Base-by-base conservation (phyloP, 371 early-diverging fungal genomes). In the Mucor circinelloides region DNA sequence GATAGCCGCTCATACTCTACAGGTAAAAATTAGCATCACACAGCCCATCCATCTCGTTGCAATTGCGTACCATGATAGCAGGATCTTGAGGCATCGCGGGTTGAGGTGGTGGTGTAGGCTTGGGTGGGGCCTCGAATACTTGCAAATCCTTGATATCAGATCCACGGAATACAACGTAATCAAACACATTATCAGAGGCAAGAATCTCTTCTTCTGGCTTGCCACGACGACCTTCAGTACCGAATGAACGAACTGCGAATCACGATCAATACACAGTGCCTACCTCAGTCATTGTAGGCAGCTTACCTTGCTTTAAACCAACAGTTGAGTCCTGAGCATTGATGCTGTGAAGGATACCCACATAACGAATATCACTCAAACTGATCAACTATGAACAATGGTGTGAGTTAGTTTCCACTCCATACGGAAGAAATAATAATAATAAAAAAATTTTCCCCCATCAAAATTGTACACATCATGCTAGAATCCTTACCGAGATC, bases 111-210 rank as follows among this genome's bases (percentile, higher is more conserved):
- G 81, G 75, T 13, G 81, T 65, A 15, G 82, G 79, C 21, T 88
- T 82, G 9, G 88, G 85, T 54, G 91, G 89, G 13, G 85, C 87
- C 73, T 90, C 90, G 67, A 91, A 91, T 28, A 98, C 96, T 67
- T 94, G 91, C 59, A 98, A 83, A 75, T 94, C 94, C 81, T 94
- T 93, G 67, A 98, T 93, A 68, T 98, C 98, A 19, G 92, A 89
- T 32, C 95, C 97, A 62, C 94, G 89, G 73, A 97, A 97, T 36
- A 94, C 92, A 68, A 97, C 94, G 76, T 87, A 94, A 68, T 94
- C 94, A 80, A 93, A 98, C 38, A 95, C 84, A 72, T 93, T 90
- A 52, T 92, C 91, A 17, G 90, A 87, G 5, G 93, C 85, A 10
- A 91, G 90, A 57, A 98, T 91, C 75, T 95, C 96, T 68, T 95